phyloP scores from a whole-genome alignment of 257 asterid species.

The Jacaranda mimosifolia region DNA sequence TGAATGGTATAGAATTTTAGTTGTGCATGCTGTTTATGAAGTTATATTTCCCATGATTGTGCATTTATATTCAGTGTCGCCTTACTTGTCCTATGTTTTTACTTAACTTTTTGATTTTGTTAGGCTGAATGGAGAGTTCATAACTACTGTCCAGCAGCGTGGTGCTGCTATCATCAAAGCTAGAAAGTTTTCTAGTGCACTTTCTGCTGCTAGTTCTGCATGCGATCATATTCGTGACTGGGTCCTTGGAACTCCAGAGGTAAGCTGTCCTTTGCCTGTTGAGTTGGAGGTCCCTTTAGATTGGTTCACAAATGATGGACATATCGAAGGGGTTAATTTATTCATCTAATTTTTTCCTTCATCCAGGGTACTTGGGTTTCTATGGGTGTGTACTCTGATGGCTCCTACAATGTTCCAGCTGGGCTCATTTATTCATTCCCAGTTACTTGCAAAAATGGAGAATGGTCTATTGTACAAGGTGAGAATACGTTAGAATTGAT shows the following conservation, averaged over 20 bases:
- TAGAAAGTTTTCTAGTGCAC: conserved; percentile 93
- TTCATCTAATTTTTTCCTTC: conserved; percentile 10
- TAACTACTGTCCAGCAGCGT: conserved; percentile 86
- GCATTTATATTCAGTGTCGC: too few relatives aligned
- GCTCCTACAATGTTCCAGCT: conserved; percentile 87
- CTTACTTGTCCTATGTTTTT: background rate
- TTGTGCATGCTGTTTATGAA: background rate
- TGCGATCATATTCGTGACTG: conserved; percentile 97
- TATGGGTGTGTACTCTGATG: conserved; percentile 98
- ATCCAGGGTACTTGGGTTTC: conserved; percentile 90
- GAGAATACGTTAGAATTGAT: conserved; percentile 29
- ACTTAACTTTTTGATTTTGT: background rate
- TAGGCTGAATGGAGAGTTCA: conserved; percentile 91
- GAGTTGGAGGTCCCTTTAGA: background rate
- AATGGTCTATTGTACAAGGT: conserved; percentile 96
- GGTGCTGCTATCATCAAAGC: conserved; percentile 99
- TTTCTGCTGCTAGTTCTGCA: conserved; percentile 97
- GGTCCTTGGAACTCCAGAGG: conserved; percentile 99
- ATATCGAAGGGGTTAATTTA: background rate
- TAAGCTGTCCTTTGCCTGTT: conserved; percentile 28
- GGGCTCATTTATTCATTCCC: conserved; percentile 95
- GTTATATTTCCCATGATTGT: background rate
- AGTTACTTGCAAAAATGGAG: conserved; percentile 93
- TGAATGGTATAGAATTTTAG: conserved; percentile 57
- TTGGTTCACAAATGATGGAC: background rate